phyloP scores from a whole-genome alignment of 2,329 filamentous ascomycete genomes.

The Pseudofabraea citricarpa region DNA sequence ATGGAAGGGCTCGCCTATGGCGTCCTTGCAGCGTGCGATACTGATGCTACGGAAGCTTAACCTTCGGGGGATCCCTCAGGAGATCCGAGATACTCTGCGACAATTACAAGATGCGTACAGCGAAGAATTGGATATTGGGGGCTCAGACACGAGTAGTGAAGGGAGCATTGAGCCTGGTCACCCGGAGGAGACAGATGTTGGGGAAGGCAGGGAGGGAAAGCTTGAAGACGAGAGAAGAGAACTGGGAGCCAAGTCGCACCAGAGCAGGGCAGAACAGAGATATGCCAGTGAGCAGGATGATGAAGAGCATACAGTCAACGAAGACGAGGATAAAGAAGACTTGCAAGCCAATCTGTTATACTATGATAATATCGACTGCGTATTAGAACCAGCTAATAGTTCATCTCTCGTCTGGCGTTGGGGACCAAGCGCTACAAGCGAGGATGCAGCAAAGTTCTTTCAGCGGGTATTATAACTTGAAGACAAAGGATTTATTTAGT shows the following conservation, averaged over 20 bases:
- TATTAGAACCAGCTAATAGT: slow-evolving; percentile 10
- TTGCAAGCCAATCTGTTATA: slow-evolving; percentile 11
- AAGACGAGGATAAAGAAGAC: slow-evolving; percentile 8
- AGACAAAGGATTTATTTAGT: no score
- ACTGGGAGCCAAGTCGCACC: slow-evolving; percentile 7
- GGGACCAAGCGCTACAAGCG: slow-evolving; percentile 13
- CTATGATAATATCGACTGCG: slow-evolving; percentile 13
- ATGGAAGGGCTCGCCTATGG: slow-evolving; percentile 13
- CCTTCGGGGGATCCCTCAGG: slow-evolving; percentile 11
- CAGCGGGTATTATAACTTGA: slow-evolving; percentile 10
- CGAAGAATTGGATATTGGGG: slow-evolving; percentile 14
- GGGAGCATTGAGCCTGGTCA: slow-evolving; percentile 9
- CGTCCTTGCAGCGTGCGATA: slow-evolving; percentile 14
- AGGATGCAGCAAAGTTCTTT: slow-evolving; percentile 19
- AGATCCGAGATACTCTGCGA: slow-evolving; percentile 15
- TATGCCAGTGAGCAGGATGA: neutral
- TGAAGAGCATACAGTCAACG: neutral
- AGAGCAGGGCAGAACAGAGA: neutral
- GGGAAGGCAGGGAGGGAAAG: slow-evolving; percentile 6
- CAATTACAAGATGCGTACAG: slow-evolving; percentile 17
- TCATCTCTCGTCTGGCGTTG: slow-evolving; percentile 14
- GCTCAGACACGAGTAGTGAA: slow-evolving; percentile 14
- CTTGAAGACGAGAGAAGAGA: slow-evolving; percentile 11
- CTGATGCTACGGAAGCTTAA: slow-evolving; percentile 15
- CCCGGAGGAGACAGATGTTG: slow-evolving; percentile 9